Conservation (phyloP, 371 early-diverging fungal species). For the Phascolomyces articulosus region DNA sequence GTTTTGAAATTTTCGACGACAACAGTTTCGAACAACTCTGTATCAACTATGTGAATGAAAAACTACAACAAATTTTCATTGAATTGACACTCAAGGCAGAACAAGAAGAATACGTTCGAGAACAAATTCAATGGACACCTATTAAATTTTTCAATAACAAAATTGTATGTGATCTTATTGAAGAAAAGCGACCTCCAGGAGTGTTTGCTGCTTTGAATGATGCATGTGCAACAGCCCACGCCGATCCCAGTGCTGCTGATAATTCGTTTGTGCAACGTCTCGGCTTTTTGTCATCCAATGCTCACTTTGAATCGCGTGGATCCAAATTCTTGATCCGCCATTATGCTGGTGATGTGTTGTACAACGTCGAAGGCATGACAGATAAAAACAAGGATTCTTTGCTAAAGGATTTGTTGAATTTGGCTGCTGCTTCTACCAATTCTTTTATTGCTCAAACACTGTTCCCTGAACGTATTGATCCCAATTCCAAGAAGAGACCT, state of each 20-base stretch:
- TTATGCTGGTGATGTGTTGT: conserved; percentile 96
- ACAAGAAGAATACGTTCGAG: conserved; percentile 97
- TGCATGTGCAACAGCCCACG: conserved; percentile 91
- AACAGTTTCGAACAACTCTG: conserved; percentile 99
- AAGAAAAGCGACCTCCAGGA: conserved; percentile 93
- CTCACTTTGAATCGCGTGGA: conserved; percentile 83
- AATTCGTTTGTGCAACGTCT: conserved; percentile 83
- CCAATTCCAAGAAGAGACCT: conserved; percentile 87
- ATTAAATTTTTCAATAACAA: conserved; percentile 99
- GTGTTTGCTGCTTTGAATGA: conserved; percentile 95
- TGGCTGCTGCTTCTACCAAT: conserved; percentile 76
- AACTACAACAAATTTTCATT: conserved; percentile 99
- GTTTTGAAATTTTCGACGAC: conserved; percentile 94
- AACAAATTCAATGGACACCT: conserved; percentile 99
- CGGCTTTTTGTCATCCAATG: conserved; percentile 67
- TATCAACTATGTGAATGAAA: conserved; percentile 99
- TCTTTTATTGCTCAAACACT: conserved; percentile 64
- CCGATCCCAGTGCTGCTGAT: conserved; percentile 89
- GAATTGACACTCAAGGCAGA: conserved; percentile 97
- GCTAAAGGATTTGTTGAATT: conserved; percentile 84
- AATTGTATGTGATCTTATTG: conserved; percentile 96
- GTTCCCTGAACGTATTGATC: conserved; percentile 91
- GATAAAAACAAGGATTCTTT: conserved; percentile 99
- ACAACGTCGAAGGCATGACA: conserved; percentile 95
- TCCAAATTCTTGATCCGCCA: conserved; percentile 88